Evolutionary conservation across 345 rosid genomes (phyloP).

Genomic region (Salix caprea): DNA sequence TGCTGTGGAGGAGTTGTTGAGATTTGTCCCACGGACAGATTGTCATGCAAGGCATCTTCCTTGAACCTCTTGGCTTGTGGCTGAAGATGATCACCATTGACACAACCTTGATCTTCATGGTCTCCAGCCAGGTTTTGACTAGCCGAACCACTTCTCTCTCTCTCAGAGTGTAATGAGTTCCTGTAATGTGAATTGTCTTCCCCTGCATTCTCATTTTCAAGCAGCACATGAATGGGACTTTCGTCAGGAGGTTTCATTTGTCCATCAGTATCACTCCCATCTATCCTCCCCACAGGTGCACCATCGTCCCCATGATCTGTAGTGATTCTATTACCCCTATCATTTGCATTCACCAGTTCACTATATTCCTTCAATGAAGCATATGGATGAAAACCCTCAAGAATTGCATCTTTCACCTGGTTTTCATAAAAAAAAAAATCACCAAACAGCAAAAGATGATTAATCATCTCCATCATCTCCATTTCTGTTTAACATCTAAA

Average conservation of each 20-base stretch:
- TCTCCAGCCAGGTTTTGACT: slow-evolving; percentile 14
- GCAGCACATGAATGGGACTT: slow-evolving; percentile 15
- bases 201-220: slow-evolving; percentile 15
- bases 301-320: background rate
- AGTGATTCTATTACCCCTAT: background rate
- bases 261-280: slow-evolving; percentile 2
- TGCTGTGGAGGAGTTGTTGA: background rate
- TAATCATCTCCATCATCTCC: background rate
- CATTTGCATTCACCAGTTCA: slow-evolving; percentile 27
- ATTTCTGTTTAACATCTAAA: background rate
- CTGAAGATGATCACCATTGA: slow-evolving; percentile 7
- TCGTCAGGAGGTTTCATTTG: slow-evolving; percentile 14
- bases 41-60: slow-evolving; percentile 10
- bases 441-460: background rate
- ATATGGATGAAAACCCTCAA: slow-evolving; percentile 22
- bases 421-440: slow-evolving; percentile 10
- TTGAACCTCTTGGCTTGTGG: slow-evolving; percentile 35
- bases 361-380: slow-evolving; percentile 33
- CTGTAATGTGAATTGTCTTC: slow-evolving; percentile 6
- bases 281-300: slow-evolving; percentile 7
- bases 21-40: slow-evolving; percentile 6
- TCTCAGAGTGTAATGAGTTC: slow-evolving; percentile 22
- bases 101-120: slow-evolving; percentile 5
- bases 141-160: slow-evolving; percentile 24
- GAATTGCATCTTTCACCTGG: slow-evolving; percentile 49